Evolutionary conservation across 306 rosid species (phyloP), one percentile per base, ranked within the genome.

Genomic region (Fagus crenata): DNA sequence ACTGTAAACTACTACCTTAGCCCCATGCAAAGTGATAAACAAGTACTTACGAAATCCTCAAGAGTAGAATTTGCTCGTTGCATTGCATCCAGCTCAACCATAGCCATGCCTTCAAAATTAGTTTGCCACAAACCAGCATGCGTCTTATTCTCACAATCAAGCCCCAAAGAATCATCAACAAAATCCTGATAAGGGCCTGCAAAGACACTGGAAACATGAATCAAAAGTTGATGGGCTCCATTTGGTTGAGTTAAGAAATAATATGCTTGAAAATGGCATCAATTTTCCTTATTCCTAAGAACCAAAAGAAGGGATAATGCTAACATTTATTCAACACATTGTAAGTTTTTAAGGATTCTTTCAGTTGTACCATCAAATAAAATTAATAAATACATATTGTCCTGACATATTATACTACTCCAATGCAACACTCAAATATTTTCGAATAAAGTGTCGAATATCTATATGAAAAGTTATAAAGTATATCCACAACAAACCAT

Each of bases 51-150:
- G 86, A 94, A 94, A 87, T 94, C 98, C 81, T 89, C 98, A 75
- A 94, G 93, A 22, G 98, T 90, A 60, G 97, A 94, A 86, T 92
- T 94, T 65, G 96, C 95, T 67, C 85, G 90, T 80, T 84, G 85
- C 97, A 92, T 90, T 80, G 96, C 89, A 74, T 88, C 97, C 85
- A 94, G 72, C 49, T 86, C 88, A 56, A 94, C 81, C 90, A 78
- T 69, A 75, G 92, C 85, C 43, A 46, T 67, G 61, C 89, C 85
- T 74, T 77, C 86, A 75, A 51, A 78, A 80, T 69, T 39, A 60
- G 78, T 81, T 71, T 67, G 80, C 49, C 37, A 78, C 12, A 74
- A 70, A 41, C 79, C 67, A 51, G 37, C 22, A 42, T 80, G 75
- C 75, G 77, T 54, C 75, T 46, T 80, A 75, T 46, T 71, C 77